Evolutionary conservation across 2,329 filamentous ascomycete genomes (phyloP).

Genomic region (Penicillium sp.): DNA sequence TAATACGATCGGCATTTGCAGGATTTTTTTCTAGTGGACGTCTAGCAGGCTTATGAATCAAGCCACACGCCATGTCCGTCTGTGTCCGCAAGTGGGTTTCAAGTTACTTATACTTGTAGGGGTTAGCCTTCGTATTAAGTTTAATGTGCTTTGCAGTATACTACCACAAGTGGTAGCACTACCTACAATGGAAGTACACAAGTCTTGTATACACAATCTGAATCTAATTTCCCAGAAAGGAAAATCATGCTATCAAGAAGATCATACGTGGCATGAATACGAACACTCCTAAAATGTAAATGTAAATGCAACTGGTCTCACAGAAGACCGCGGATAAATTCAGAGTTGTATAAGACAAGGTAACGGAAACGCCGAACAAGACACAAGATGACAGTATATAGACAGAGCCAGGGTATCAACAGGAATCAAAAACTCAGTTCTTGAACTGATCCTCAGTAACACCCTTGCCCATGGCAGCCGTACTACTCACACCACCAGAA

Average conservation of each 20-base stretch:
- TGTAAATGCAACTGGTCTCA: background rate
- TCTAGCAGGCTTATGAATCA: background rate
- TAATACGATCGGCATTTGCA: background rate
- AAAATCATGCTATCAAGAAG: no score
- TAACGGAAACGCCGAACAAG: conserved; percentile 14
- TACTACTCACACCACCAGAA: conserved; percentile 85
- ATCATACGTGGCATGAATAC: background rate
- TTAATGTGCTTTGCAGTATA: background rate
- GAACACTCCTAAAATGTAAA: background rate
- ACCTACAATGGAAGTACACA: background rate
- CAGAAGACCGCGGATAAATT: conserved; percentile 15
- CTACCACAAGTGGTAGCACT: background rate
- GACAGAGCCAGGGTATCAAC: conserved; percentile 9
- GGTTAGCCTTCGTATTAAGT: background rate
- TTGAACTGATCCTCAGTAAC: conserved; percentile 98
- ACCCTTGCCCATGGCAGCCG: conserved; percentile 94
- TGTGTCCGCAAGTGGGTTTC: background rate
- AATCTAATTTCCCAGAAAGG: no score
- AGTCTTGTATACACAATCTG: background rate
- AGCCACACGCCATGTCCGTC: no score
- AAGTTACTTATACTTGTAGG: background rate
- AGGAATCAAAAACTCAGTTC: conserved; percentile 25
- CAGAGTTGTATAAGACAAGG: conserved; percentile 9
- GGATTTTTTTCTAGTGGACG: background rate
- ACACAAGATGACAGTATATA: conserved; percentile 13